These are phyloP conservation scores for Trichoderma atrobrunneum DNA, from an alignment of 2,329 filamentous ascomycete genomes.

Conservation along the genomic window DNA sequence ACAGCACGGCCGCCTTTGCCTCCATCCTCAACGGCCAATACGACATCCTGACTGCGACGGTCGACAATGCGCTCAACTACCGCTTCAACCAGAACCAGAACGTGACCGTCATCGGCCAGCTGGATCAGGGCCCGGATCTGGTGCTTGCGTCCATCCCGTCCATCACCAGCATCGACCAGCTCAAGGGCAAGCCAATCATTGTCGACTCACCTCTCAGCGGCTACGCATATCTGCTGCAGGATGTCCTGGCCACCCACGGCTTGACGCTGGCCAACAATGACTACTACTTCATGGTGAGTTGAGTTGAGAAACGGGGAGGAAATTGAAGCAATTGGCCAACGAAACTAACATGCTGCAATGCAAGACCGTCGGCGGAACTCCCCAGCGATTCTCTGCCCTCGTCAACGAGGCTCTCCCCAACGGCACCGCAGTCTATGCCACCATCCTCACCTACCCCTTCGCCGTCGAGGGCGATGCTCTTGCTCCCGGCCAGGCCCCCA, in stretches of 20 bases:
- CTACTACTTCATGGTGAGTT: conserved; percentile 10
- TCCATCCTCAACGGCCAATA: conserved; percentile 8
- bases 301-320: not conserved
- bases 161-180: conserved; percentile 11
- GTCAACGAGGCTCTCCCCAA: not conserved
- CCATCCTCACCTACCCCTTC: conserved; percentile 11
- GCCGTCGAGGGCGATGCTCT: not conserved
- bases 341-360: not conserved
- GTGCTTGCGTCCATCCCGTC: conserved; percentile 9
- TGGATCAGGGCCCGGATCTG: conserved; percentile 2
- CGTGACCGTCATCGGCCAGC: not conserved
- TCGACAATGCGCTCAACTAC: conserved; percentile 12
- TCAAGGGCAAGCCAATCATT: conserved; percentile 7
- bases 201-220: conserved; percentile 4
- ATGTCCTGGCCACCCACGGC: not conserved
- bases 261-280: not conserved
- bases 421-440: conserved; percentile 2
- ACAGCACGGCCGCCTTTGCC: conserved; percentile 1
- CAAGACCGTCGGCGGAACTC: conserved; percentile 7
- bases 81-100: conserved; percentile 12
- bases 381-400: not conserved
- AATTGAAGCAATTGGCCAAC: not conserved
- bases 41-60: conserved; percentile 5
- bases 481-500: not conserved
- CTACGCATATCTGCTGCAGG: conserved; percentile 9